These are phyloP conservation scores for Irineochytrium annulatum DNA, from an alignment of 192 early-diverging fungal species.

Conservation along the genomic window DNA sequence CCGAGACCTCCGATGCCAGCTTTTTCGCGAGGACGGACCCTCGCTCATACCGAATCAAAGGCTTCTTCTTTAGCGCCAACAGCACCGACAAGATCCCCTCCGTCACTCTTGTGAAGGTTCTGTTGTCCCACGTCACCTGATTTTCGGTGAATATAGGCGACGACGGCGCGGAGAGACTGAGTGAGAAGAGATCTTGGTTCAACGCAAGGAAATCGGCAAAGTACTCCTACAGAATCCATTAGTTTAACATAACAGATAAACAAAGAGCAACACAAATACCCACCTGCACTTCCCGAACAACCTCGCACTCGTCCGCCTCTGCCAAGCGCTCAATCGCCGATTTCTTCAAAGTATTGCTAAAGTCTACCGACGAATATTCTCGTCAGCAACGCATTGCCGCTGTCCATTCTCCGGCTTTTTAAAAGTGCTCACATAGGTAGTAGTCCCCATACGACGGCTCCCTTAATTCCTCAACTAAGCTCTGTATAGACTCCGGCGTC, in stretches of 20 bases:
- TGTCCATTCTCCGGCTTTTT: neutral
- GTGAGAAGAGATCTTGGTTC: constrained; percentile 76
- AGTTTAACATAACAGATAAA: constrained; percentile 1
- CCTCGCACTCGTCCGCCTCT: constrained; percentile 92
- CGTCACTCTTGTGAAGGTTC: constrained; percentile 68
- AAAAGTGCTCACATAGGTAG: constrained; percentile 76
- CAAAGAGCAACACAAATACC: neutral
- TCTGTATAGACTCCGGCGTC: constrained; percentile 77
- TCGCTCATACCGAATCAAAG: constrained; percentile 84
- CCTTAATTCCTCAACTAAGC: constrained; percentile 82
- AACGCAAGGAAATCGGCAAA: constrained; percentile 88
- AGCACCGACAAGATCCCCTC: constrained; percentile 76
- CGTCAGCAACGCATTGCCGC: neutral
- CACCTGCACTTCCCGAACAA: constrained; percentile 90
- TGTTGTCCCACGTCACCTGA: constrained; percentile 70
- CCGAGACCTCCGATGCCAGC: constrained; percentile 75
- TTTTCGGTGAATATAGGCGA: constrained; percentile 71
- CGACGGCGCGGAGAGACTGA: constrained; percentile 59
- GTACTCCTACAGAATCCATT: constrained; percentile 61
- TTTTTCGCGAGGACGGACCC: constrained; percentile 76
- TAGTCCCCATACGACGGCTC: constrained; percentile 95
- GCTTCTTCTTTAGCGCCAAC: constrained; percentile 86
- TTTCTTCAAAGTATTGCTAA: constrained; percentile 91
- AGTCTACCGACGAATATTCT: constrained; percentile 54
- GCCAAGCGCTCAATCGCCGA: constrained; percentile 87